Conservation (phyloP, 345 rosid species). For the Rhizophora mangle region DNA sequence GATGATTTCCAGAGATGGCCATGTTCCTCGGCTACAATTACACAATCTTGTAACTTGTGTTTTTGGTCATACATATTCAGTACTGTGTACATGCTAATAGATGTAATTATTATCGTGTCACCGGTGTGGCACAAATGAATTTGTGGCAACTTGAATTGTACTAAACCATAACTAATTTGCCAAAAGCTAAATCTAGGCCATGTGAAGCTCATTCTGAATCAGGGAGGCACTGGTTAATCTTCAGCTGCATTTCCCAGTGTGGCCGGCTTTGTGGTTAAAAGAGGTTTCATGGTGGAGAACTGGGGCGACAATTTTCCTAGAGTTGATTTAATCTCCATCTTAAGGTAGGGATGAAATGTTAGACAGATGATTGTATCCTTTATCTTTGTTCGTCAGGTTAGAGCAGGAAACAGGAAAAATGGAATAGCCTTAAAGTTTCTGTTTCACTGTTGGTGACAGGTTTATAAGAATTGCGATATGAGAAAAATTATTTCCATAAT, state of each 20-base stretch:
- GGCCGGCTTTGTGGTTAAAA: neutral
- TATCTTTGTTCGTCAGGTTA: neutral
- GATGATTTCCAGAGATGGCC: conserved; percentile 16
- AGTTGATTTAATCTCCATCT: neutral
- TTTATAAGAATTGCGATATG: neutral
- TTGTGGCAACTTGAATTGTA: conserved; percentile 18
- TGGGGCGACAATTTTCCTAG: neutral
- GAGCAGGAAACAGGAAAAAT: neutral
- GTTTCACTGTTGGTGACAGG: neutral
- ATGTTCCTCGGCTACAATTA: conserved; percentile 14
- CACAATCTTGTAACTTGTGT: conserved; percentile 22
- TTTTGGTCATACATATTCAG: conserved; percentile 15
- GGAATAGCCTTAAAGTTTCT: neutral
- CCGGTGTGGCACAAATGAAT: conserved; percentile 30
- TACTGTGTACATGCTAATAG: conserved; percentile 35
- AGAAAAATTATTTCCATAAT: neutral
- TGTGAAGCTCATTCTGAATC: neutral
- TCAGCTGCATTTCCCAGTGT: neutral
- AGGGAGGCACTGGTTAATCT: neutral
- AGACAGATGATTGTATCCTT: neutral
- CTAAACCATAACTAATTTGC: conserved; percentile 13
- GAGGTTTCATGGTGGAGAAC: neutral
- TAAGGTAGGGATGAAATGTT: neutral
- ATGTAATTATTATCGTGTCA: conserved; percentile 35
- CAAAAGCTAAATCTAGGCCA: neutral